Conservation (phyloP, 768 basidiomycete species). For the Leccinum boreale region DNA sequence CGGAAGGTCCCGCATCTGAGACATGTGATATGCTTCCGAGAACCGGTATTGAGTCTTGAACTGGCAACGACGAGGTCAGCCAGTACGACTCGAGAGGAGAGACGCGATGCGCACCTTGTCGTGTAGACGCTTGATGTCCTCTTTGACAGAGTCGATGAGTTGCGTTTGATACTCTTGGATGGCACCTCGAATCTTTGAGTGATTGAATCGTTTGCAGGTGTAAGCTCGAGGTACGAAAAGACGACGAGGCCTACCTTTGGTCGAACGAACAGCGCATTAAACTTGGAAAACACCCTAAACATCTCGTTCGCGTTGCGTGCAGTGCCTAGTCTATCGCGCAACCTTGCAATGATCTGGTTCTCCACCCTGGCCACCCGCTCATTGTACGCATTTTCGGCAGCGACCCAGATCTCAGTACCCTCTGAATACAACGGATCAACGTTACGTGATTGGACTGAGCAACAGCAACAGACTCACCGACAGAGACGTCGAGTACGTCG, state of each 20-base stretch:
- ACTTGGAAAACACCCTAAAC: conserved; percentile 99
- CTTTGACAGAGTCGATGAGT: conserved; percentile 97
- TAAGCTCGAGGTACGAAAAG: neutral
- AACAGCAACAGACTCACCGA: conserved; percentile 51
- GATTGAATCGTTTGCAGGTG: neutral
- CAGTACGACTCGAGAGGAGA: neutral
- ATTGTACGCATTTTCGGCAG: conserved; percentile 96
- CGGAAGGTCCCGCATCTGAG: conserved; percentile 96
- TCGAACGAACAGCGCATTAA: conserved; percentile 94
- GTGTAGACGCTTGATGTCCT: conserved; percentile 93
- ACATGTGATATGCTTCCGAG: conserved; percentile 97
- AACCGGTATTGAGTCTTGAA: conserved; percentile 96
- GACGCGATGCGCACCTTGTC: conserved; percentile 60
- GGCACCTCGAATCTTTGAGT: conserved; percentile 82
- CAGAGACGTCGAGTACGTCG: conserved; percentile 91
- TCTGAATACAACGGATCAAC: conserved; percentile 44
- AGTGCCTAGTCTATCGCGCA: conserved; percentile 89
- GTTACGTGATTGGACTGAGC: neutral
- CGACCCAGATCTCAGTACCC: conserved; percentile 97
- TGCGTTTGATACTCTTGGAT: conserved; percentile 99
- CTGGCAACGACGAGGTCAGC: conserved; percentile 33
- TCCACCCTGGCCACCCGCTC: conserved; percentile 96
- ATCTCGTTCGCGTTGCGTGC: conserved; percentile 98
- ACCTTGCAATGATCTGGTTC: conserved; percentile 94
- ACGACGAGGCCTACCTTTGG: conserved; percentile 64